phyloP scores from a whole-genome alignment of 2,329 filamentous ascomycete genomes.

The Colletotrichum sp. region DNA sequence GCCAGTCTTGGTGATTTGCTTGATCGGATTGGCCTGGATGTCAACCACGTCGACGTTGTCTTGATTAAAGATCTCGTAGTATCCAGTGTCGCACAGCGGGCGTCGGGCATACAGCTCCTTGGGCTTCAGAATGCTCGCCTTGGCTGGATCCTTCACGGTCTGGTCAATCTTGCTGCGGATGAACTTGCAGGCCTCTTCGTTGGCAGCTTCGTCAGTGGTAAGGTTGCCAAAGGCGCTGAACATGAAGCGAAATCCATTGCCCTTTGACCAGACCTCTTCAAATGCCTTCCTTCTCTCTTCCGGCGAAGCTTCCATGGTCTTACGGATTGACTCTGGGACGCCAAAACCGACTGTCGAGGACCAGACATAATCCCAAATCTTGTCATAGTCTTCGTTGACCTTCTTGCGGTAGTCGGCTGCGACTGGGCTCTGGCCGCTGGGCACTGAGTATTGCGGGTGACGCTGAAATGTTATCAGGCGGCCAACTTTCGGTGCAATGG shows the following conservation, averaged over 20 bases:
- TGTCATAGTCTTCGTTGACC: not conserved
- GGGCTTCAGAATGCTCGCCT: not conserved
- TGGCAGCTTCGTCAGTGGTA: not conserved
- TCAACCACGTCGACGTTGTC: not conserved
- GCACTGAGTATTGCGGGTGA: not conserved
- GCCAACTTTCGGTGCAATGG: not conserved
- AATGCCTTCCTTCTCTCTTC: not conserved
- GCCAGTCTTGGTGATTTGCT: not conserved
- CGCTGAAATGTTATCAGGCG: not conserved
- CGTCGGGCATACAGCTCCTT: not conserved
- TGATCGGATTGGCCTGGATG: not conserved
- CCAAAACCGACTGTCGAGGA: not conserved
- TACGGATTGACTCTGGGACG: not conserved
- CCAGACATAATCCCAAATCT: not conserved
- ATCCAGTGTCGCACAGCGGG: not conserved
- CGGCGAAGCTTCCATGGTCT: not conserved
- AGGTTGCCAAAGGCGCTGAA: not conserved
- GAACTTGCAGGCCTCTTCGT: not conserved
- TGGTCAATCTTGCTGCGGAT: not conserved
- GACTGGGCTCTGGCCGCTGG: not conserved
- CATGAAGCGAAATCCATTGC: not conserved
- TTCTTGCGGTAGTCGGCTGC: not conserved
- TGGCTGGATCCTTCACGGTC: not conserved
- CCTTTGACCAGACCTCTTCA: not conserved
- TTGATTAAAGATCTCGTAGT: not conserved